Base-by-base conservation (phyloP, 1,284 basidiomycete species). In the Agroathelia rolfsii region DNA sequence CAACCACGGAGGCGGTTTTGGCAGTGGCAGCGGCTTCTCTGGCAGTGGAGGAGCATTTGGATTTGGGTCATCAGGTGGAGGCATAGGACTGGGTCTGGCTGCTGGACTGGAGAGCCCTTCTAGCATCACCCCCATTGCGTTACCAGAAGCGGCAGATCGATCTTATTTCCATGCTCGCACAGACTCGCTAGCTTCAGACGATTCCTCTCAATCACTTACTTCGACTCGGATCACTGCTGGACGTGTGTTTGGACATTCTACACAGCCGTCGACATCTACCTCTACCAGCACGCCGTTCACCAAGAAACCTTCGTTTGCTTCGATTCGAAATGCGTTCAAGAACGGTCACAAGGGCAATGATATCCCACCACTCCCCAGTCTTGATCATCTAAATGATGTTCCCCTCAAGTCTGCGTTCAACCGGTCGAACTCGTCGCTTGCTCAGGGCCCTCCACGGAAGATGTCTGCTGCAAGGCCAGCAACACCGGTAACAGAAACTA, bases 261-360 rank as follows among this genome's bases (percentile, higher is more conserved):
- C 80, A 6, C 77, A 80, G 42, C 71, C 77, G 1, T 85, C 80
- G 3, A 62, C 82, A 32, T 56, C 54, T 4, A 48, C 57, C 7
- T 44, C 50, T 3, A 46, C 53, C 15, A 49, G 56, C 18, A 59
- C 70, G 5, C 65, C 74, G 2, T 77, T 84, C 47, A 64, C 76
- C 30, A 88, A 88, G 61, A 89, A 89, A 43, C 59, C 83, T 1
- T 87, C 84, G 0, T 85, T 90, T 43, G 85, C 87, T 1, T 89
- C 83, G 6, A 72, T 93, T 36, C 77, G 85, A 32, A 89, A 89
- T 52, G 85, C 86, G 3, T 90, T 93, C 70, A 90, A 87, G 56
- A 62, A 48, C n/a, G 65, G 70, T 38, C 58, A 64, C 19, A 78
- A 74, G 55, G 65, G 51, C 39, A 66, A 51, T 29, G 73, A 77